Evolutionary conservation across 139 green algal species (phyloP).

Genomic region (Edaphochlamys debaryana): DNA sequence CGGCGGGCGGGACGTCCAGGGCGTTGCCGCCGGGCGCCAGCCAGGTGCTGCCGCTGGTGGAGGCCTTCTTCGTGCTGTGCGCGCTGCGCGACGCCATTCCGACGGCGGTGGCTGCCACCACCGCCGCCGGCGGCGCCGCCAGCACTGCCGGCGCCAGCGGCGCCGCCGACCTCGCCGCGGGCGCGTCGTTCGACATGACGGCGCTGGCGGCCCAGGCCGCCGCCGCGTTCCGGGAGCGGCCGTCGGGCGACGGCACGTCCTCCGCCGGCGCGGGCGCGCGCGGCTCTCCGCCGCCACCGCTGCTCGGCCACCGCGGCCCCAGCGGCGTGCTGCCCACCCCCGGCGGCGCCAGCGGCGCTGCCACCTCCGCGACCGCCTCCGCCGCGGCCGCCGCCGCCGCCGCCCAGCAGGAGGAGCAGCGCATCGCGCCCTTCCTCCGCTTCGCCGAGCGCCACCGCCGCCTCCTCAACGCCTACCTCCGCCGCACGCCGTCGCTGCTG

Average conservation of each 20-base stretch:
- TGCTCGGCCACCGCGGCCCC: background rate
- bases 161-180: background rate
- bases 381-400: background rate
- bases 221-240: background rate
- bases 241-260: slow-evolving; percentile 6
- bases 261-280: background rate
- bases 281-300: background rate
- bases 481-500: slow-evolving; percentile 81
- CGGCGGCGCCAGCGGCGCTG: background rate
- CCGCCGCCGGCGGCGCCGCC: slow-evolving; percentile 1
- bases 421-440: slow-evolving; percentile 24
- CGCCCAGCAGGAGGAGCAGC: background rate
- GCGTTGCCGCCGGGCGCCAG: slow-evolving; percentile 76
- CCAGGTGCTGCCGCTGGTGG: slow-evolving; percentile 90
- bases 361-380: background rate
- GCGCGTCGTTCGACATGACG: background rate
- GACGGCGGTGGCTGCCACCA: slow-evolving; percentile 13
- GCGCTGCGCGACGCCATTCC: slow-evolving; percentile 56
- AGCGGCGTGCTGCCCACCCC: background rate
- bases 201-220: background rate
- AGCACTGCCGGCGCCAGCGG: background rate
- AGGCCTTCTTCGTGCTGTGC: slow-evolving; percentile 94
- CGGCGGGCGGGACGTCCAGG: slow-evolving; percentile 40
- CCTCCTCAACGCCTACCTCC: slow-evolving; percentile 93
- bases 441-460: slow-evolving; percentile 90